Conservation (phyloP, 2,329 filamentous ascomycete genomes). For the Ophiocordyceps camponoti-floridani region DNA sequence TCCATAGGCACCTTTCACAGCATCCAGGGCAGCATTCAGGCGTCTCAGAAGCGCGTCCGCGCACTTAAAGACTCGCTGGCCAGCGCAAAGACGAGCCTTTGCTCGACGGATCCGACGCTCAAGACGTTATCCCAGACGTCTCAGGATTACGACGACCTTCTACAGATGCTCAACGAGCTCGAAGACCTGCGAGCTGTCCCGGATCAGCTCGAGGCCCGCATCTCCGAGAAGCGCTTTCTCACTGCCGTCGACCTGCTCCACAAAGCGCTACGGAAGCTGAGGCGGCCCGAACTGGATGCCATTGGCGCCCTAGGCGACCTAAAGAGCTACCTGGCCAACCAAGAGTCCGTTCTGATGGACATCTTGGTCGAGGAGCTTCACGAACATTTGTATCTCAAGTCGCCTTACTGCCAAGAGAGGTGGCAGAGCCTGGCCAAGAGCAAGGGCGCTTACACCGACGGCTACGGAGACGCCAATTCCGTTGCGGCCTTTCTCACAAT, state of each 20-base stretch:
- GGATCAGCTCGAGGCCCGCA: slow-evolving; percentile 80
- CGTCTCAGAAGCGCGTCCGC: slow-evolving; percentile 73
- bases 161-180: slow-evolving; percentile 67
- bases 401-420: slow-evolving; percentile 87
- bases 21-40: slow-evolving; percentile 83
- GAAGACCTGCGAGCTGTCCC: slow-evolving; percentile 81
- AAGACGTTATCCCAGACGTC: slow-evolving; percentile 77
- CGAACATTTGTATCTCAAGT: slow-evolving; percentile 93
- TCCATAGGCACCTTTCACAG: slow-evolving; percentile 98
- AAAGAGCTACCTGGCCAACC: slow-evolving; percentile 75
- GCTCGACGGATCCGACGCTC: slow-evolving; percentile 74
- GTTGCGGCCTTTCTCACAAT: slow-evolving; percentile 39
- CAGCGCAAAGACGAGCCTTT: slow-evolving; percentile 63
- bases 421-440: slow-evolving; percentile 72
- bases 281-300: slow-evolving; percentile 74
- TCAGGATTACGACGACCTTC: slow-evolving; percentile 75
- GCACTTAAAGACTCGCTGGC: slow-evolving; percentile 68
- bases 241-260: slow-evolving; percentile 85
- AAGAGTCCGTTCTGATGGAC: slow-evolving; percentile 81
- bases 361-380: slow-evolving; percentile 95
- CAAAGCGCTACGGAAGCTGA: slow-evolving; percentile 65
- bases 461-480: slow-evolving; percentile 24
- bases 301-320: slow-evolving; percentile 81
- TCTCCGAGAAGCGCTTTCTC: slow-evolving; percentile 90
- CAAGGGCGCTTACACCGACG: slow-evolving; percentile 35